Evolutionary conservation across 225 moss, liverwort and hornwort species (phyloP), one percentile per base, ranked within the genome.

Genomic region (Pseudisothecium myosuroides): DNA sequence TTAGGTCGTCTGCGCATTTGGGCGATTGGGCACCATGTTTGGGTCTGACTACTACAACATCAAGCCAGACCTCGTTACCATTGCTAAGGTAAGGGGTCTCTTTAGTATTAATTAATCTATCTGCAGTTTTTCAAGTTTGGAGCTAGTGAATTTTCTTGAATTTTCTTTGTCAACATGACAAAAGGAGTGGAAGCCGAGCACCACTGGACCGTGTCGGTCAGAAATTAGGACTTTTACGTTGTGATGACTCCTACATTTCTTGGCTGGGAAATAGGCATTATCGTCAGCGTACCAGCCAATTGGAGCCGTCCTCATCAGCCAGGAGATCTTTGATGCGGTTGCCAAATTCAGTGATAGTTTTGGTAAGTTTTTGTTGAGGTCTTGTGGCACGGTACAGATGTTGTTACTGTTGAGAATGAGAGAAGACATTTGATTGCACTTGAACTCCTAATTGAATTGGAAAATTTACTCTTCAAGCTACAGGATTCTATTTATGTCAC

Each of bases 21-120:
- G 99, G 88, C 95, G 99, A 90, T 86, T 99, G 93, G 99, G 99
- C 82, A 96, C 99, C 60, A 94, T 94, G 97, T 99, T 96, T 90
- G 99, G 99, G 81, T 92, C 88, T 63, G 96, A 99, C 36, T 96
- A 97, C 72, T 97, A 95, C 75, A 83, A 91, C 79, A 93, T 99
- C 83, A 96, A 97, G 91, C 99, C 99, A 88, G 99, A 99, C 91
- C 94, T 97, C 50, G 93, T 99, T 63, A 90, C 90, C 69, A 1
- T 99, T 84, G 99, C 99, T 23, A 99, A 99, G 99, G 98, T 99
- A 90, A 88, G 52, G 26, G 17, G 19, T 50, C 56, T 79, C 43
- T 56, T 55, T 34, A 61, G 65, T 61, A 50, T 68, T 45, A 37
- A 49, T 85, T 20, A 10, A 63, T 39, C 68, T 62, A 68, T 54